Evolutionary conservation across 768 basidiomycete genomes (phyloP).

Genomic region (Hygrophorus russula): DNA sequence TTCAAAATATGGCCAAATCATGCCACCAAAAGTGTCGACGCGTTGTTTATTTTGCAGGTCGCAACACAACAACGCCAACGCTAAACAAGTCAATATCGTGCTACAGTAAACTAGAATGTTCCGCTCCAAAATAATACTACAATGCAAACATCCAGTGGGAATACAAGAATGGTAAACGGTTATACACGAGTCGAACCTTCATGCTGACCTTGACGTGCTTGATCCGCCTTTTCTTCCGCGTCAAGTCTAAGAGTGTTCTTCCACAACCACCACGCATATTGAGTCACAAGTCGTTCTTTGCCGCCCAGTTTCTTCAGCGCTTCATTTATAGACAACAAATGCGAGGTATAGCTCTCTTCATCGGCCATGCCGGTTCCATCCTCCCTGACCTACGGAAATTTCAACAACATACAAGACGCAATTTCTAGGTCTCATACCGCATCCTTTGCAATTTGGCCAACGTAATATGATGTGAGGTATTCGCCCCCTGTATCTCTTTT

Average conservation of each 20-base stretch:
- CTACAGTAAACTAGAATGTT: too few species aligned
- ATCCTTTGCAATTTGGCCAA: constrained; percentile 38
- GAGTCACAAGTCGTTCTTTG: constrained; percentile 21
- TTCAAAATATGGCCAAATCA: too few species aligned
- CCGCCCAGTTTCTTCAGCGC: constrained; percentile 24
- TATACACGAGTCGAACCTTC: background rate
- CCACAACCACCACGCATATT: constrained; percentile 29
- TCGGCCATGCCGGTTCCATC: constrained; percentile 46
- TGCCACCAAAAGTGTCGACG: too few species aligned
- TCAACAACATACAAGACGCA: background rate
- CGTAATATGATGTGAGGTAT: constrained; percentile 46
- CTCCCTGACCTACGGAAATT: constrained; percentile 27
- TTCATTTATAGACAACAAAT: constrained; percentile 32
- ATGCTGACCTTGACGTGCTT: background rate
- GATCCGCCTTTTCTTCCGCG: background rate
- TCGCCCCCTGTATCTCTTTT: constrained; percentile 25
- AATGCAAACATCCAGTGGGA: too few species aligned
- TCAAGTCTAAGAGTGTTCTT: constrained; percentile 10
- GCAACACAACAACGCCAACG: too few species aligned
- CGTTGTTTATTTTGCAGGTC: too few species aligned
- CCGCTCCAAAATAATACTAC: too few species aligned
- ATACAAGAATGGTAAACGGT: too few species aligned
- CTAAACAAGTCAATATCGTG: too few species aligned
- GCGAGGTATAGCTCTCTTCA: constrained; percentile 36
- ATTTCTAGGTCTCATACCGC: constrained; percentile 29